phyloP scores from a whole-genome alignment of 345 rosid genomes.

The Eucalyptus camaldulensis region DNA sequence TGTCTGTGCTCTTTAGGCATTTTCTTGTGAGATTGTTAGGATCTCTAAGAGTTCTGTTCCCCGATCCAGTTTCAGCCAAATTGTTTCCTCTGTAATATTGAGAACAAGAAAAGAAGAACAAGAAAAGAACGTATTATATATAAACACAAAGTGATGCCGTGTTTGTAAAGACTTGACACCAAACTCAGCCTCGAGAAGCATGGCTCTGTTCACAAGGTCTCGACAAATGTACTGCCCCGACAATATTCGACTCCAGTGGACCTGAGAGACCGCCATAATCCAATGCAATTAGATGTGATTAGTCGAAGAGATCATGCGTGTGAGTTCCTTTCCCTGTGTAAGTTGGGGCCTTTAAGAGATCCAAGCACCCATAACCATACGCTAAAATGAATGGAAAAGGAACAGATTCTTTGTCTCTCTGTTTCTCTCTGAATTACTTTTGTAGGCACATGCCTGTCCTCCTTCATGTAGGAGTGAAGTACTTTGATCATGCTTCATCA shows the following conservation, averaged over 20 bases:
- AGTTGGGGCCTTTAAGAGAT: neutral
- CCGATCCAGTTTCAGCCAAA: neutral
- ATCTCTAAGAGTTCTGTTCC: neutral
- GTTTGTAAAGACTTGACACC: neutral
- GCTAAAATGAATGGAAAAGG: neutral
- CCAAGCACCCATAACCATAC: neutral
- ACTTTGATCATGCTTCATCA: neutral
- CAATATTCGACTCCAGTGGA: neutral
- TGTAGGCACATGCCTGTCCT: neutral
- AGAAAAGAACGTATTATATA: neutral
- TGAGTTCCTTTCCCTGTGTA: neutral
- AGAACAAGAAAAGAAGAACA: neutral
- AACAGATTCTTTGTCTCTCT: neutral
- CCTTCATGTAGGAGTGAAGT: neutral
- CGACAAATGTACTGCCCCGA: neutral
- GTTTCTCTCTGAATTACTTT: neutral
- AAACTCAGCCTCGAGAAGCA: neutral
- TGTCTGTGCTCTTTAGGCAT: neutral
- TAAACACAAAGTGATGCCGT: neutral
- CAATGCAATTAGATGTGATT: neutral
- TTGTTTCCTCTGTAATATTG: neutral
- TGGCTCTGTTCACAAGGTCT: neutral
- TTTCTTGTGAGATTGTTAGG: neutral
- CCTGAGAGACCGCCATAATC: neutral
- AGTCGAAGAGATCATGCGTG: neutral